Base-by-base conservation (phyloP, 1,284 basidiomycete genomes). In the Melampsora abietis-canadensis region DNA sequence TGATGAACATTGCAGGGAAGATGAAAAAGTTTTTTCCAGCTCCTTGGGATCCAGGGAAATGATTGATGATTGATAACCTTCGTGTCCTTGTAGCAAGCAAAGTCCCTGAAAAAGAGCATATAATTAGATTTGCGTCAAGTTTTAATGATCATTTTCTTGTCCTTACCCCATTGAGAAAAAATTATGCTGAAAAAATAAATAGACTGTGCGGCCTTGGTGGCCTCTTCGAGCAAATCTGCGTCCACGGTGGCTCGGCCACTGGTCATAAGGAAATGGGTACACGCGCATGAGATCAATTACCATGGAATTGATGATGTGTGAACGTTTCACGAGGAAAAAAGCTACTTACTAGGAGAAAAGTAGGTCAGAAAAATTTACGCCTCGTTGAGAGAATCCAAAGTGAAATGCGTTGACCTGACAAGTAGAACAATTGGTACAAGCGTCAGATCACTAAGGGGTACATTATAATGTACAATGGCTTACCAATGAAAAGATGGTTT, bases 81-180 rank as follows among this genome's bases (percentile, higher is more conserved):
- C 86, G 84, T 0, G 85, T 86, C 24, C 86, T 84, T 1, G 85
- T 85, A 0, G 84, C 79, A 31, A 87, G 82, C 8, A 86, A 81
- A 77, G 40, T 40, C 10, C 40, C 40, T 40, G 14, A 14, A 40
- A 3, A 40, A 14, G 10, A 40, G 10, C 40, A 40, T 40, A 12
- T 37, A 37, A 27, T 37, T 40, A 10, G 14, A 40, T 40, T 40
- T 14, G 40, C 40, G 2, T 14, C 10, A 40, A 40, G 10, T 40
- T 14, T 40, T 40, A 10, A 40, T 40, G 14, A 40, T 40, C 14
- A 14, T 12, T 40, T 10, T 10, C 14, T 10, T 5, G 14, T 14
- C 1, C 40, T 85, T 87, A 78, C 85, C 87, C 84, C 86, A 89
- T 82, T 90, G 89, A 85, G 88, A 87, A 76, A 88, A 84, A 64